Base-by-base conservation (phyloP, 2,329 filamentous ascomycete genomes). In the Allantophomopsis lycopodina region DNA sequence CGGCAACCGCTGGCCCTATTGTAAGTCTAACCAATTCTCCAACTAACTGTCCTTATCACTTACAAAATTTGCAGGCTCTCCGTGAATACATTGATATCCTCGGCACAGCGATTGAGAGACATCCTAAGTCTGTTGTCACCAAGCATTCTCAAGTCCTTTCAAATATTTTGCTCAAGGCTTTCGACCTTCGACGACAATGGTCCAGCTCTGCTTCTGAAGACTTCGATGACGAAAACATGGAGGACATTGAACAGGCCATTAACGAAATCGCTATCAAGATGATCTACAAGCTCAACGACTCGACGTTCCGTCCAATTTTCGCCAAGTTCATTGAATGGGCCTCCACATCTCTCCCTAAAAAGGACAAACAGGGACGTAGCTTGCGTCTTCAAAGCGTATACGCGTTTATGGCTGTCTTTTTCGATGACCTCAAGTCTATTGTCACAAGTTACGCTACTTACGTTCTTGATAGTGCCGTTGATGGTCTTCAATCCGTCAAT, bases 241-340 rank as follows among this genome's bases (percentile, higher is more conserved):
- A 66, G 15, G 64, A 68, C 33, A 65, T 86, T 11, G 85, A 94
- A 55, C 62, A 64, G 2, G 64, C 67, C 10, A 54, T 84, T 48
- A 81, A 85, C 54, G 73, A 80, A 8, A 76, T 82, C 11, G 75
- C 79, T 0, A 73, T 98, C 43, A 83, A 86, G 59, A 91, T 95
- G 78, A 83, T 94, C 40, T 86, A 94, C 66, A 96, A 96, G 66
- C 73, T 98, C 45, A 96, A 95, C 61, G 91, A 98, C 55, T 79
- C 83, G 1, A 77, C 83, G 0, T 98, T 98, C 75, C 73, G 88
- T 11, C 93, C 91, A 1, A 77, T 98, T 46, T 98, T 96, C 64
- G 71, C 78, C 13, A 76, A 81, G 47, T 65, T 95, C n/a, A 69
- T 93, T 35, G 85, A 94, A 42, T 95, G 88, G 83, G 73, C 82